phyloP scores from a whole-genome alignment of 176 grass and related monocot species.

The Triticum monococcum region DNA sequence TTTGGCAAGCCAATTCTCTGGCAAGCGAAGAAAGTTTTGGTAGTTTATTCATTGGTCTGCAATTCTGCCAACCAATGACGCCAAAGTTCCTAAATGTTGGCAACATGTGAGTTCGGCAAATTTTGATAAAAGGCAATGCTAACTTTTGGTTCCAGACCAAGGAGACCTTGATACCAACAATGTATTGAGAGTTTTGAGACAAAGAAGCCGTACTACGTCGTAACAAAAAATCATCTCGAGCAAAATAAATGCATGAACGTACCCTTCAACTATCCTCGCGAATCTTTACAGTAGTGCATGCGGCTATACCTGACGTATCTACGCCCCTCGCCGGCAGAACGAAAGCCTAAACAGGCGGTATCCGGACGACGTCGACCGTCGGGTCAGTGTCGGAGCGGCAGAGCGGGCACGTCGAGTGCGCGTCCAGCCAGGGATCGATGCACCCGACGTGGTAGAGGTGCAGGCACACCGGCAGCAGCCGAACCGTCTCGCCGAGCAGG shows the following conservation, averaged over 20 bases:
- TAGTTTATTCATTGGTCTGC: too few species aligned
- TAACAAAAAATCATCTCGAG: neutral
- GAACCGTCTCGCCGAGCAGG: slow-evolving; percentile 30
- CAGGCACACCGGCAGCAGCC: slow-evolving; percentile 39
- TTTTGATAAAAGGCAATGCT: too few species aligned
- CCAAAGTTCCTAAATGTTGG: too few species aligned
- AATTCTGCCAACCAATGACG: too few species aligned
- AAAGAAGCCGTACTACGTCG: too few species aligned
- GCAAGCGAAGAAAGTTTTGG: too few species aligned
- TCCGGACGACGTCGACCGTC: neutral
- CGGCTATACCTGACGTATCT: neutral
- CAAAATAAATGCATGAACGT: neutral
- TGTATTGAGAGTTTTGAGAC: too few species aligned
- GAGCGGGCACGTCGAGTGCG: slow-evolving; percentile 48
- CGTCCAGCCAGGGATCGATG: slow-evolving; percentile 48
- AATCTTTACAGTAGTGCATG: neutral
- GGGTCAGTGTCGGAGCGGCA: slow-evolving; percentile 28
- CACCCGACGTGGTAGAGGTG: slow-evolving; percentile 50
- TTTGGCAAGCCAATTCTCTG: too few species aligned
- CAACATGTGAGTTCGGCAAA: too few species aligned
- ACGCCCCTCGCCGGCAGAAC: neutral
- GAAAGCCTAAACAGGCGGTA: neutral
- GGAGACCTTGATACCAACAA: too few species aligned
- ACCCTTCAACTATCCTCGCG: neutral
- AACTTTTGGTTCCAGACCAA: too few species aligned